phyloP scores from a whole-genome alignment of 208 protist species.

The Acanthamoeba culbertsoni region DNA sequence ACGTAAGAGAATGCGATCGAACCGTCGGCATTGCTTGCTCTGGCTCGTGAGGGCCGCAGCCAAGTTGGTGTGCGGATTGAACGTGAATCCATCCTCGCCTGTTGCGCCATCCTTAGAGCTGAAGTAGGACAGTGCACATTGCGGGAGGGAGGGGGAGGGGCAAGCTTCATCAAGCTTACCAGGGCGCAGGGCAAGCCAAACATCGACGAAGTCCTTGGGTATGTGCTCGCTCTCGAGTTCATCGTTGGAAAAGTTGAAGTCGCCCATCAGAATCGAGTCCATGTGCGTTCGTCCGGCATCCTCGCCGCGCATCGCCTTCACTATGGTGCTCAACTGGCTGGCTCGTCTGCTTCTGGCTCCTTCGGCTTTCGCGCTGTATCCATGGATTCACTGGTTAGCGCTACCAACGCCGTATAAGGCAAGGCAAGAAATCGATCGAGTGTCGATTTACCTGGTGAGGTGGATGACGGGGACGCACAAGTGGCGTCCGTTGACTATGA shows the following conservation, averaged over 20 bases:
- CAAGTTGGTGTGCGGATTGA: neutral
- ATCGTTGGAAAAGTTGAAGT: constrained; percentile 39
- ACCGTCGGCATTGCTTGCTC: neutral
- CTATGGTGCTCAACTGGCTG: neutral
- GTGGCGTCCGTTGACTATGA: neutral
- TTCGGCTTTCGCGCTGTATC: neutral
- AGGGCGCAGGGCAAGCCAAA: neutral
- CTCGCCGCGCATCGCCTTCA: neutral
- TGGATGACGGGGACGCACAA: constrained; percentile 6
- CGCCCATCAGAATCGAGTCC: constrained; percentile 14
- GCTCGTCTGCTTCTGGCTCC: neutral
- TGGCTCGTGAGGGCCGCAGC: neutral
- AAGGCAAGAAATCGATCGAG: neutral
- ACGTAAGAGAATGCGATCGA: neutral
- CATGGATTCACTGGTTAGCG: neutral
- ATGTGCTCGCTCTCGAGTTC: neutral
- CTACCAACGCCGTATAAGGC: neutral
- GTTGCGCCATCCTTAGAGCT: neutral
- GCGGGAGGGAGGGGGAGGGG: neutral
- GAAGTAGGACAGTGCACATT: neutral
- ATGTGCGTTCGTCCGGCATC: neutral
- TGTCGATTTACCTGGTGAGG: neutral
- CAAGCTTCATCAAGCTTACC: neutral
- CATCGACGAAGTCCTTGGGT: neutral
- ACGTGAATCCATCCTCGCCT: neutral